These are phyloP conservation scores for Neocucurbitaria cava DNA, from an alignment of 2,329 filamentous ascomycete species.

Conservation along the genomic window DNA sequence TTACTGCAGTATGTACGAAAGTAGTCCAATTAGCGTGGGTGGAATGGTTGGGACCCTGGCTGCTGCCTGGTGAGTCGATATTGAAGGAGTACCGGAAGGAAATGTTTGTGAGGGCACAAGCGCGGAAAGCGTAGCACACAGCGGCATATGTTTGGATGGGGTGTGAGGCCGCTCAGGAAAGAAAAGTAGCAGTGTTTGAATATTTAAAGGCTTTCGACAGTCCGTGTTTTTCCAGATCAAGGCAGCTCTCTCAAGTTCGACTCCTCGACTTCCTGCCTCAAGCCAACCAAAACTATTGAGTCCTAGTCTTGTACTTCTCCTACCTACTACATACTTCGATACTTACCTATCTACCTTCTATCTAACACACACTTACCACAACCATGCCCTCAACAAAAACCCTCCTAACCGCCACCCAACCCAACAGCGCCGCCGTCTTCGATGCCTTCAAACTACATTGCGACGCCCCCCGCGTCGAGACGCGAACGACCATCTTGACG, in stretches of 20 bases:
- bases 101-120: not conserved
- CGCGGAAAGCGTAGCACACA: not conserved
- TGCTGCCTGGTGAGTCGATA: not conserved
- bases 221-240: too few relatives aligned
- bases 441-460: constrained; percentile 26
- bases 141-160: not conserved
- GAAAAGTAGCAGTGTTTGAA: not conserved
- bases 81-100: not conserved
- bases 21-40: too few relatives aligned
- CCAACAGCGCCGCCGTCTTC: constrained; percentile 12
- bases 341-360: too few relatives aligned
- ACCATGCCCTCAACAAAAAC: constrained; percentile 20
- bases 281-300: not conserved
- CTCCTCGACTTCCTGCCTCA: not conserved
- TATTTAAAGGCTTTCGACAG: not conserved
- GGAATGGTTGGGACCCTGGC: not conserved
- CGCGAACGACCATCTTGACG: constrained; percentile 21
- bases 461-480: constrained; percentile 27
- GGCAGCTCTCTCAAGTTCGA: not conserved
- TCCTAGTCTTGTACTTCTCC: not conserved
- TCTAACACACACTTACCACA: not conserved
- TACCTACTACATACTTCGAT: too few relatives aligned
- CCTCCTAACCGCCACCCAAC: constrained; percentile 9
- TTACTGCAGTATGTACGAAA: not conserved
- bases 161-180: not conserved